Base-by-base conservation (phyloP, 73 alveolate species). In the Paramecium bursaria region DNA sequence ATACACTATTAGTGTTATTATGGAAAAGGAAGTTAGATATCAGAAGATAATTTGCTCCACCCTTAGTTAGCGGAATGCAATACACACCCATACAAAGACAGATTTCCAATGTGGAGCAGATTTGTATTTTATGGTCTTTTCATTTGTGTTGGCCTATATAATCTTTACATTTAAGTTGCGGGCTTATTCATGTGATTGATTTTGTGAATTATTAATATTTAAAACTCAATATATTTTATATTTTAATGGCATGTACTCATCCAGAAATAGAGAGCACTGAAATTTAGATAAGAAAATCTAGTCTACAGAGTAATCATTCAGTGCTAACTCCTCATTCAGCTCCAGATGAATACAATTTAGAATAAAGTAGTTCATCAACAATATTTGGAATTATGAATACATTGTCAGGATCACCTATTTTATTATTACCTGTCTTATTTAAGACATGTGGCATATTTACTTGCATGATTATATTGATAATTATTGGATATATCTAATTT, bases 381-480 rank as follows among this genome's bases (percentile, higher is more conserved):
- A 42, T 79, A n/a, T 52, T 54, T 54, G 89, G 85, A 17, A 53
- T 79, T 26, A 79, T 82, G 0, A 79, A 79, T 21, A 39, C 89
- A 23, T 53, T 79, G 89, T 80, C 54, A 25, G 89, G 89, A 6
- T 79, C 89, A 7, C 46, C 54, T 21, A 53, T 67, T 42, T 79
- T 79, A 46, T 50, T 79, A n/a, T 30, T 79, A 3, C 89, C 85
- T 1, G 25, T 49, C 6, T 80, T 55, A 3, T 79, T 79, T 31
- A 19, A 48, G 22, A 19, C 51, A 73, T 39, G 80, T 42, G 85
- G 89, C 15, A 31, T 79, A 13, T 22, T 79, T 10, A 53, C 76
- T 46, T 53, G 89, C 31, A 48, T 55, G 19, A 19, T 52, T 14
- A 51, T 79, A 17, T 53, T 79, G 89, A 13, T 47, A 4, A 27